A percentile compares a stretch with the other conserved stretches of the same genome.
Evolutionary conservation across 768 basidiomycete species (phyloP).

Genomic region (Trichaptum fuscoviolaceum): DNA sequence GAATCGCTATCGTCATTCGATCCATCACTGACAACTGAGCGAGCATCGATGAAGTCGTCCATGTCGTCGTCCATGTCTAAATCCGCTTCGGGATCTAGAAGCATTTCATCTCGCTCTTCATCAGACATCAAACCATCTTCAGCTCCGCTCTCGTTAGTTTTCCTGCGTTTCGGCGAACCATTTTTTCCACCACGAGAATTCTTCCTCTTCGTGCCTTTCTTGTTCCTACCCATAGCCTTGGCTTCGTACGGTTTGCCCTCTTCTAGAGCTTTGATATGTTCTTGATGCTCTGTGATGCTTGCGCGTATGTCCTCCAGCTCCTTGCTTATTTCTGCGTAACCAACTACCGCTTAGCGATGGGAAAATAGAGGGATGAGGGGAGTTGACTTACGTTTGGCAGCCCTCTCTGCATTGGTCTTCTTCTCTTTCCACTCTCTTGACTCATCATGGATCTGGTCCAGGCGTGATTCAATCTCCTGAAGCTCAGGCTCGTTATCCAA

Average conservation of each 20-base stretch:
- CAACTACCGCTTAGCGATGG: neutral
- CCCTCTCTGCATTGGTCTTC: slow-evolving; percentile 34
- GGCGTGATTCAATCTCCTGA: slow-evolving; percentile 42
- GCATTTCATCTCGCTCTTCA: slow-evolving; percentile 24
- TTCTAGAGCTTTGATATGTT: slow-evolving; percentile 42
- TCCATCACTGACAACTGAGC: slow-evolving; percentile 8
- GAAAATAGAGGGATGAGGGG: slow-evolving; percentile 10
- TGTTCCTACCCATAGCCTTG: slow-evolving; percentile 14
- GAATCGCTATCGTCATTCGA: slow-evolving; percentile 16
- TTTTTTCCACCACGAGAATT: slow-evolving; percentile 33
- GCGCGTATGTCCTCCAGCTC: slow-evolving; percentile 36
- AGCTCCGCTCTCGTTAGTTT: slow-evolving; percentile 21
- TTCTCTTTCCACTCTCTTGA: slow-evolving; percentile 34
- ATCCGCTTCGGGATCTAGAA: slow-evolving; percentile 18
- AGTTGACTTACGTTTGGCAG: slow-evolving; percentile 35
- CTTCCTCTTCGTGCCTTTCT: slow-evolving; percentile 45
- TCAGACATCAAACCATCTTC: slow-evolving; percentile 28
- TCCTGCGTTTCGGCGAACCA: slow-evolving; percentile 41
- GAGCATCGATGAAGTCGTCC: slow-evolving; percentile 15
- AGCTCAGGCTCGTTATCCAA: slow-evolving; percentile 50
- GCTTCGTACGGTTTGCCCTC: slow-evolving; percentile 40
- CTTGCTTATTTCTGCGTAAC: slow-evolving; percentile 31
- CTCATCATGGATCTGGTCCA: slow-evolving; percentile 32
- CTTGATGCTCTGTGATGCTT: slow-evolving; percentile 33
- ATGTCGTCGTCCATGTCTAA: slow-evolving; percentile 15